Evolutionary conservation across 2,329 filamentous ascomycete species (phyloP).

Genomic region (Fusarium lyarnte): DNA sequence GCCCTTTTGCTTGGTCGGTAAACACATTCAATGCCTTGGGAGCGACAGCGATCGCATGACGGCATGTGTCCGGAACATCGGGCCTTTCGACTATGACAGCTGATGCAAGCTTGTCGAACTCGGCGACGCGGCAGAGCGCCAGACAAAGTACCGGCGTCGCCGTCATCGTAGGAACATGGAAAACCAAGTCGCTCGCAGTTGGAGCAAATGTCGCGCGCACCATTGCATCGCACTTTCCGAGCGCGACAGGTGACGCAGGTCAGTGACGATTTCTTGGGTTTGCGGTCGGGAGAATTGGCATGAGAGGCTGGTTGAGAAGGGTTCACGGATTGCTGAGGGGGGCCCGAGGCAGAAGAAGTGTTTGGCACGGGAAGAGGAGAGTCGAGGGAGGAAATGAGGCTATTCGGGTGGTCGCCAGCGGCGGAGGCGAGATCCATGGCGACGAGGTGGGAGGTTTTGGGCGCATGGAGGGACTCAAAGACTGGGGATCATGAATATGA

Average conservation of each 20-base stretch:
- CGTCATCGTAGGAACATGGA: conserved; percentile 65
- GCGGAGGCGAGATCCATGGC: conserved; percentile 45
- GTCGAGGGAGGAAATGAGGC: conserved; percentile 39
- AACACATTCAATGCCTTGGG: conserved; percentile 64
- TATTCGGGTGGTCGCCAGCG: conserved; percentile 43
- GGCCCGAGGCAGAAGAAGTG: conserved; percentile 12
- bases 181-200: conserved; percentile 69
- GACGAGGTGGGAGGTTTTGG: conserved; percentile 33
- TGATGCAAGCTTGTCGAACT: conserved; percentile 66
- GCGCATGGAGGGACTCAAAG: conserved; percentile 39
- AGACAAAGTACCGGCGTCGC: conserved; percentile 53
- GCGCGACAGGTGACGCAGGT: conserved; percentile 65
- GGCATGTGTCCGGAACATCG: conserved; percentile 67
- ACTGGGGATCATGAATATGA: conserved; percentile 29
- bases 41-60: conserved; percentile 60
- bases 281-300: conserved; percentile 47
- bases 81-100: conserved; percentile 67
- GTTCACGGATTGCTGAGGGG: conserved; percentile 22
- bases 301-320: conserved; percentile 38
- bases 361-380: conserved; percentile 34
- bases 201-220: conserved; percentile 62
- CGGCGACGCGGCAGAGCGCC: conserved; percentile 61
- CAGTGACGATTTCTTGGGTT: conserved; percentile 54
- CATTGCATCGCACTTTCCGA: conserved; percentile 68
- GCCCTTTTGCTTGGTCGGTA: conserved; percentile 61